Conservation (phyloP, 2,329 filamentous ascomycete genomes). For the Fusarium sp. region DNA sequence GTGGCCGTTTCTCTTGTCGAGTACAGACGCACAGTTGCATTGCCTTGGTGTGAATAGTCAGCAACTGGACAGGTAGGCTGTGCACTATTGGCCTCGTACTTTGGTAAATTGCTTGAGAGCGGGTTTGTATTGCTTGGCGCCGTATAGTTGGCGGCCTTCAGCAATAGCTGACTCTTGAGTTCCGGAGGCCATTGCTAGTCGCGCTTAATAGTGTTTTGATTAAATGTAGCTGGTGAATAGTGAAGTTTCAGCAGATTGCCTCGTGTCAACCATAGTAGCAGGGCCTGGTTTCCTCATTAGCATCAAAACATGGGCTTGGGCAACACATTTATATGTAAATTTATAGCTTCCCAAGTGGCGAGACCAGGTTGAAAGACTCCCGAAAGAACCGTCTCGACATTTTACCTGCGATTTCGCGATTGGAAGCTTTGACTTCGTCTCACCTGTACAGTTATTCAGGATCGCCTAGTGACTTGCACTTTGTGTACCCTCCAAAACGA, state of each 20-base stretch:
- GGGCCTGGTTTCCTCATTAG: conserved; percentile 4
- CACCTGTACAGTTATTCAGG: conserved; percentile 8
- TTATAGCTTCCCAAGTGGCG: conserved; percentile 4
- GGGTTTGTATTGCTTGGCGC: conserved; percentile 49
- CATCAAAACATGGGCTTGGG: neutral
- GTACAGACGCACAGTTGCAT: conserved; percentile 53
- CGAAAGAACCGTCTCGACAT: neutral
- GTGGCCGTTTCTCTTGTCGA: conserved; percentile 50
- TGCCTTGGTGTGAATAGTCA: conserved; percentile 47
- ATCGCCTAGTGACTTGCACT: neutral
- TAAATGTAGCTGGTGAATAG: neutral
- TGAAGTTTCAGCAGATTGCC: neutral
- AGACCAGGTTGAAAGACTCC: conserved; percentile 2
- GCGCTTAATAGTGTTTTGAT: neutral
- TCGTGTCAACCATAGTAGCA: neutral
- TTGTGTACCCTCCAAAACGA: conserved; percentile 6
- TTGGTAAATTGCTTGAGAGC: conserved; percentile 54
- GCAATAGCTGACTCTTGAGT: conserved; percentile 48
- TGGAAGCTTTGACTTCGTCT: conserved; percentile 20
- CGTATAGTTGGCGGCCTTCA: conserved; percentile 51
- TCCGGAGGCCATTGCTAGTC: conserved; percentile 29
- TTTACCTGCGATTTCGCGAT: neutral
- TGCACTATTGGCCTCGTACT: conserved; percentile 35
- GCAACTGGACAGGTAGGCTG: neutral
- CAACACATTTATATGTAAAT: neutral